Conservation (phyloP, 2,329 filamentous ascomycete species). For the Botrytis sinoallii region DNA sequence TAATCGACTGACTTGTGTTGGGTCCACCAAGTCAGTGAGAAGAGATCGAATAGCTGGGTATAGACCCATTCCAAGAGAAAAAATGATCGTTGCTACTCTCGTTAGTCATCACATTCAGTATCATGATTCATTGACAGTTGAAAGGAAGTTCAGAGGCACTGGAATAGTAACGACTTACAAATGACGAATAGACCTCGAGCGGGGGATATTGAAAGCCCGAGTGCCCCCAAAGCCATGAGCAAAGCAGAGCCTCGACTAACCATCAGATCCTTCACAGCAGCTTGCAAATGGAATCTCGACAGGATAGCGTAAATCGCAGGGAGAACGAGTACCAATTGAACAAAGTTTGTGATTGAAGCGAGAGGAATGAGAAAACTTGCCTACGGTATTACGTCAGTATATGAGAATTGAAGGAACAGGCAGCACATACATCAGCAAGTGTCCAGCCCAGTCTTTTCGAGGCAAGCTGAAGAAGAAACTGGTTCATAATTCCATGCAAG, state of each 20-base stretch:
- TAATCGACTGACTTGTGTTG: conserved; percentile 51
- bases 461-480: conserved; percentile 51
- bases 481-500: conserved; percentile 19
- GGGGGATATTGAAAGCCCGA: conserved; percentile 20
- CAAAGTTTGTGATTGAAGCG: conserved; percentile 20
- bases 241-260: conserved; percentile 34
- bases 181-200: conserved; percentile 17
- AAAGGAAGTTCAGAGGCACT: too few species aligned
- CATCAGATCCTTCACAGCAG: conserved; percentile 25
- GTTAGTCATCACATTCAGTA: background rate
- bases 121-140: background rate
- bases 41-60: conserved; percentile 46
- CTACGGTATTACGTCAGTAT: conserved; percentile 14
- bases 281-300: conserved; percentile 2
- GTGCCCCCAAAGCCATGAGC: conserved; percentile 17
- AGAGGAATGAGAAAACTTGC: conserved; percentile 26
- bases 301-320: conserved; percentile 22
- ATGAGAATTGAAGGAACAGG: background rate
- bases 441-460: conserved; percentile 44
- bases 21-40: conserved; percentile 52
- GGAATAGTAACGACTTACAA: conserved; percentile 13
- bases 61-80: conserved; percentile 47
- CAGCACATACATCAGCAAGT: conserved; percentile 41
- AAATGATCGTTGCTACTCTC: conserved; percentile 43
- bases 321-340: conserved; percentile 24